phyloP scores from a whole-genome alignment of 1,284 basidiomycete genomes.

The Stygiomarasmius scandens region DNA sequence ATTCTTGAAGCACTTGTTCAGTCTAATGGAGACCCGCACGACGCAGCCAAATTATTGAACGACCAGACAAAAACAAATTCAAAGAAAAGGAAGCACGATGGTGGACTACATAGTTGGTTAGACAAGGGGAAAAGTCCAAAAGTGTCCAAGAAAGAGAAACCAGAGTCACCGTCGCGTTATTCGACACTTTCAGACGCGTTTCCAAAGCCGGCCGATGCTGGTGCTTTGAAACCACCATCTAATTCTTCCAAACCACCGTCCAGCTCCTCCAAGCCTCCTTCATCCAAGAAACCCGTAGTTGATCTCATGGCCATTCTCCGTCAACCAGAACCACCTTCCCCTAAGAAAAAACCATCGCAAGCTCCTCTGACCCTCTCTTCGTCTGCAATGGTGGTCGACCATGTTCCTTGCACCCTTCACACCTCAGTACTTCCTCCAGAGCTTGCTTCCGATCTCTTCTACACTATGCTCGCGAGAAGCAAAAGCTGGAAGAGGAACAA shows the following conservation, averaged over 20 bases:
- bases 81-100: constrained; percentile 42
- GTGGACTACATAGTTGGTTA: constrained; percentile 23
- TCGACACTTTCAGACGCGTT: constrained; percentile 13
- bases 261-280: not conserved
- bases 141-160: constrained; percentile 13
- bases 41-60: constrained; percentile 51
- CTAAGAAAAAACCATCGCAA: constrained; percentile 38
- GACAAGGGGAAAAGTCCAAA: constrained; percentile 8
- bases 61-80: constrained; percentile 37
- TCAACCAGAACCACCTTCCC: constrained; percentile 45
- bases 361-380: constrained; percentile 55
- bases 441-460: constrained; percentile 71
- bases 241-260: not conserved
- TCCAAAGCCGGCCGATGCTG: too few species aligned
- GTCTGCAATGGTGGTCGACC: constrained; percentile 63
- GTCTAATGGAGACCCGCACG: constrained; percentile 61
- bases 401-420: constrained; percentile 80
- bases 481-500: constrained; percentile 72
- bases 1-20: constrained; percentile 66
- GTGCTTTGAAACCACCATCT: not conserved
- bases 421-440: constrained; percentile 68
- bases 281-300: constrained; percentile 34
- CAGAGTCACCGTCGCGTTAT: constrained; percentile 1
- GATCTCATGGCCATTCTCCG: constrained; percentile 60
- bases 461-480: constrained; percentile 67